phyloP scores from a whole-genome alignment of 2,329 filamentous ascomycete genomes.

The Monilinia polystroma region DNA sequence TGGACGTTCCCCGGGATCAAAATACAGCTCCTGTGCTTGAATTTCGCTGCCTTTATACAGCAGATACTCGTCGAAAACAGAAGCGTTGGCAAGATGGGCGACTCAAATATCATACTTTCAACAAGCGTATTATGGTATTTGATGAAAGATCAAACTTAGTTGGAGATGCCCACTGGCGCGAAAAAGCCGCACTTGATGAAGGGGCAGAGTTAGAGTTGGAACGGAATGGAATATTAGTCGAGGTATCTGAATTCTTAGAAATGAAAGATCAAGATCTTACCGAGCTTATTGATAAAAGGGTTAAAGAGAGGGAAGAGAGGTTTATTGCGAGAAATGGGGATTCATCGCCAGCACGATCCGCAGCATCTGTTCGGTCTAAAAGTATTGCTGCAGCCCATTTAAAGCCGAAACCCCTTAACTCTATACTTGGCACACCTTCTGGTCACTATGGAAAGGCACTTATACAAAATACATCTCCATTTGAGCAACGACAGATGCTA shows the following conservation, averaged over 20 bases:
- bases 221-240: constrained; percentile 70
- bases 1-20: constrained; percentile 35
- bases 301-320: constrained; percentile 54
- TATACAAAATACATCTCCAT: constrained; percentile 61
- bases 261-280: constrained; percentile 75
- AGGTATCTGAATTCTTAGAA: constrained; percentile 75
- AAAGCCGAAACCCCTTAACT: constrained; percentile 59
- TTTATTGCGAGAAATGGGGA: constrained; percentile 42
- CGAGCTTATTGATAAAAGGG: constrained; percentile 68
- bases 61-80: constrained; percentile 80
- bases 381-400: constrained; percentile 45
- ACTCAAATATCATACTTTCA: constrained; percentile 86
- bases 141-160: constrained; percentile 78
- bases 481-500: constrained; percentile 53
- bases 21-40: constrained; percentile 75
- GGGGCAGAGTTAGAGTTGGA: constrained; percentile 83
- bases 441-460: constrained; percentile 61
- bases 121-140: constrained; percentile 86
- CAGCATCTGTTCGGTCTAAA: constrained; percentile 27
- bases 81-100: constrained; percentile 94
- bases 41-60: constrained; percentile 82
- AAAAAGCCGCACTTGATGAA: constrained; percentile 66
- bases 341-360: constrained; percentile 37
- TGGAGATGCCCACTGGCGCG: constrained; percentile 80
- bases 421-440: constrained; percentile 59